These are phyloP conservation scores for Podospora fimiseda DNA, from an alignment of 495 filamentous ascomycete genomes.

Conservation along the genomic window DNA sequence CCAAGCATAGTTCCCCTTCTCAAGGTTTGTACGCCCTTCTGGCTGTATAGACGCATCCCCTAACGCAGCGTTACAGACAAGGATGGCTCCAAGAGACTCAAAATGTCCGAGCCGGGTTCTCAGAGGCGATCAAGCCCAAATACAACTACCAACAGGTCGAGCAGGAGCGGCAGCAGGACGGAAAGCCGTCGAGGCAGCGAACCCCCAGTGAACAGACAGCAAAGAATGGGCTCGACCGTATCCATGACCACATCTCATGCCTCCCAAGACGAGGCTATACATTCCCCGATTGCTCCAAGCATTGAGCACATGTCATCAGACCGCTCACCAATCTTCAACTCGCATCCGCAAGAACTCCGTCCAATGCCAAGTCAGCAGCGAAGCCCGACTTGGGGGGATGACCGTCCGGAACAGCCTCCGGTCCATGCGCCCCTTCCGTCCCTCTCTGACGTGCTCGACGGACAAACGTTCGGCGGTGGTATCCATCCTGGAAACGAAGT, in stretches of 20 bases:
- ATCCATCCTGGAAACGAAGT: constrained; percentile 12
- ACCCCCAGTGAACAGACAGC: constrained; percentile 34
- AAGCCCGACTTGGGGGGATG: constrained; percentile 19
- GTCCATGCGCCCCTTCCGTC: constrained; percentile 27
- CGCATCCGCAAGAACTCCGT: constrained; percentile 10
- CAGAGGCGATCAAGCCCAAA: constrained; percentile 28
- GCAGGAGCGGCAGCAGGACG: constrained; percentile 36
- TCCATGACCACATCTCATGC: constrained; percentile 32
- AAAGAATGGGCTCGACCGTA: constrained; percentile 33
- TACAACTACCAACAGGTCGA: constrained; percentile 29
- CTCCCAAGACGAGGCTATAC: constrained; percentile 27
- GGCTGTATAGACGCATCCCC: neutral
- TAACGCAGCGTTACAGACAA: constrained; percentile 29
- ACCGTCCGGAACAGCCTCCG: constrained; percentile 14
- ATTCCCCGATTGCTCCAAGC: constrained; percentile 23
- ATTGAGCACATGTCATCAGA: constrained; percentile 16
- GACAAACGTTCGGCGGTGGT: constrained; percentile 10
- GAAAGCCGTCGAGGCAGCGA: constrained; percentile 41
- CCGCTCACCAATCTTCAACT: constrained; percentile 23
- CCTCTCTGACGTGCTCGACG: constrained; percentile 30
- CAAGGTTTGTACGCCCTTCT: constrained; percentile 32
- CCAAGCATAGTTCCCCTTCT: constrained; percentile 48
- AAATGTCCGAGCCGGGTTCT: constrained; percentile 21
- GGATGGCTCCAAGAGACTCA: constrained; percentile 39
- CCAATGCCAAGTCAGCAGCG: constrained; percentile 4